Conservation (phyloP, 345 rosid genomes). For the Eucalyptus marginata region DNA sequence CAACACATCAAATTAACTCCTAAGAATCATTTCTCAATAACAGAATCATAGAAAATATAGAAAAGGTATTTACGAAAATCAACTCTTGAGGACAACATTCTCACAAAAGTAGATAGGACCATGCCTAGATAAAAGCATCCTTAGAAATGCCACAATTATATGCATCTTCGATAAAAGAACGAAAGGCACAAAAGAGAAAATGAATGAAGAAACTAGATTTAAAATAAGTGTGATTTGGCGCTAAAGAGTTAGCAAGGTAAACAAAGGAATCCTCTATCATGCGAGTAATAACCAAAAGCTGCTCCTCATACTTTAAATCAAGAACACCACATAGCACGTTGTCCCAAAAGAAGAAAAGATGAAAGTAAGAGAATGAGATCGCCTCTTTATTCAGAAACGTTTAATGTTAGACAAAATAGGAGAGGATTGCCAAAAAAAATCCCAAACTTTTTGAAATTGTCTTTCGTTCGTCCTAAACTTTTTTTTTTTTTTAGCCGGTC, state of each 20-base stretch:
- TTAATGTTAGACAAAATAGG: neutral
- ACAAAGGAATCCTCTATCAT: neutral
- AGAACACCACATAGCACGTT: neutral
- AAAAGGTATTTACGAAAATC: neutral
- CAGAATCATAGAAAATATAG: no score
- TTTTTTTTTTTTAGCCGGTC: no score
- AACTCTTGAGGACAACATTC: neutral
- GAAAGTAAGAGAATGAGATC: neutral
- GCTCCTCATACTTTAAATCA: neutral
- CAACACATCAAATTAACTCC: neutral
- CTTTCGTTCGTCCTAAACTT: accelerated
- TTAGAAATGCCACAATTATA: neutral
- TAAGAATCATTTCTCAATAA: neutral
- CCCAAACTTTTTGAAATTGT: no score
- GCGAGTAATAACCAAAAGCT: neutral
- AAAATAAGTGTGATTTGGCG: neutral
- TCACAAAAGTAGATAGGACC: neutral
- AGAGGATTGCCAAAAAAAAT: no score
- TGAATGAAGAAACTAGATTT: neutral
- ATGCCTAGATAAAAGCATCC: neutral
- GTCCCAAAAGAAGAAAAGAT: neutral
- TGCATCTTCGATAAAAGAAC: neutral
- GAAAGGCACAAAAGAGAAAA: neutral
- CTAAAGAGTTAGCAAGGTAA: neutral
- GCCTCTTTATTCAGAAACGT: neutral